Percentiles rank a stretch among this genome's conserved stretches.
phyloP scores from a whole-genome alignment of 1,139 yeast species.

The Pichia sp. region DNA sequence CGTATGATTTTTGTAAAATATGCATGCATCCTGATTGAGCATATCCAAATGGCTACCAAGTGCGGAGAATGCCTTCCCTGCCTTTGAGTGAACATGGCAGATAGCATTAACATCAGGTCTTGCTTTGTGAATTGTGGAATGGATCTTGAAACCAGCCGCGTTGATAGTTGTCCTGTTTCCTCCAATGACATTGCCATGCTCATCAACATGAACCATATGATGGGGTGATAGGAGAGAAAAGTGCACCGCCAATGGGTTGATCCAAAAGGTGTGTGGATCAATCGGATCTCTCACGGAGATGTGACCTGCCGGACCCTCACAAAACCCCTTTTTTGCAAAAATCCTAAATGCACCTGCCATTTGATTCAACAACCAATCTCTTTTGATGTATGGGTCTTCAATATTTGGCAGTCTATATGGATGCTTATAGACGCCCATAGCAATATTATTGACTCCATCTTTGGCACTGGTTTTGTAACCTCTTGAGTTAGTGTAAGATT shows the following conservation, averaged over 20 bases:
- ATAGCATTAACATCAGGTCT: conserved; percentile 81
- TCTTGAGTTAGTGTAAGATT: neutral
- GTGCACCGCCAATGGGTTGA: conserved; percentile 72
- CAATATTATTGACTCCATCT: conserved; percentile 47
- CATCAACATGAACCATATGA: conserved; percentile 76
- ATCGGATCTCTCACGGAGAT: conserved; percentile 77
- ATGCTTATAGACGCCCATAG: conserved; percentile 43
- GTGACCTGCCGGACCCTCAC: conserved; percentile 82
- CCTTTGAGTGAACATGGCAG: conserved; percentile 71
- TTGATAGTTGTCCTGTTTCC: conserved; percentile 49
- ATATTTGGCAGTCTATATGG: conserved; percentile 53
- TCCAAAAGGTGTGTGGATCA: conserved; percentile 70
- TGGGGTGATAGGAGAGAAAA: conserved; percentile 66
- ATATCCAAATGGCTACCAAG: conserved; percentile 71
- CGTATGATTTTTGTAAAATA: conserved; percentile 60
- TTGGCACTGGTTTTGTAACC: conserved; percentile 30
- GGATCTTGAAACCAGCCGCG: conserved; percentile 79
- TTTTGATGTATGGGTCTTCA: conserved; percentile 45
- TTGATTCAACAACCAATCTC: conserved; percentile 65
- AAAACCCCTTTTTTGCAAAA: conserved; percentile 66
- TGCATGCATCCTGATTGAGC: conserved; percentile 76
- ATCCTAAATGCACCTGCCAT: conserved; percentile 82
- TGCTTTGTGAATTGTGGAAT: conserved; percentile 69
- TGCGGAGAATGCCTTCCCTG: conserved; percentile 72
- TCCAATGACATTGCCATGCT: conserved; percentile 55